These are phyloP conservation scores for Geotrichum ghanense DNA, from an alignment of 805 yeast species.

Conservation along the genomic window DNA sequence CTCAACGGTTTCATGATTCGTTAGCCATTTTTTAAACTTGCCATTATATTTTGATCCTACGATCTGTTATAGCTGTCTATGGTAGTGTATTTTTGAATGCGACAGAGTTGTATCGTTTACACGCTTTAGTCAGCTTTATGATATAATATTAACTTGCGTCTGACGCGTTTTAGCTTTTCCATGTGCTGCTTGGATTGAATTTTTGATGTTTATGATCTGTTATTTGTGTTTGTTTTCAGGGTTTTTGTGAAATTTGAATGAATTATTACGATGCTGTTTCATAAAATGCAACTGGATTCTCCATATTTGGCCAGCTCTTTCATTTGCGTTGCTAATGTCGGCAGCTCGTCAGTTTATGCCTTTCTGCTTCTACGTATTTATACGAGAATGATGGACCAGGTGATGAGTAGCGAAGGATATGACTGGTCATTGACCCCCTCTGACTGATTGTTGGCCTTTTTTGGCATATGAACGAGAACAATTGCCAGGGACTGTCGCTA, in stretches of 20 bases:
- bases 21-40: background rate
- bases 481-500: background rate
- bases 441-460: background rate
- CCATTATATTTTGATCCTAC: background rate
- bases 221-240: too few relatives aligned
- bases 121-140: too few relatives aligned
- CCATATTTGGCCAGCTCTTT: background rate
- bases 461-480: background rate
- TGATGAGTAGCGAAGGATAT: background rate
- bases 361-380: background rate
- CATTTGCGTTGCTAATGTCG: background rate
- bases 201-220: too few relatives aligned
- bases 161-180: too few relatives aligned
- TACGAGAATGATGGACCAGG: too few relatives aligned
- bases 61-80: background rate
- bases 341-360: too few relatives aligned
- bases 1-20: background rate
- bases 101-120: too few relatives aligned
- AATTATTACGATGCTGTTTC: background rate
- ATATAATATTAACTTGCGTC: too few relatives aligned
- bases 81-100: too few relatives aligned
- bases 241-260: too few relatives aligned
- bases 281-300: background rate
- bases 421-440: slow-evolving; percentile 2
- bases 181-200: too few relatives aligned